Base-by-base conservation (phyloP, 306 rosid species). In the Vigna radiata region DNA sequence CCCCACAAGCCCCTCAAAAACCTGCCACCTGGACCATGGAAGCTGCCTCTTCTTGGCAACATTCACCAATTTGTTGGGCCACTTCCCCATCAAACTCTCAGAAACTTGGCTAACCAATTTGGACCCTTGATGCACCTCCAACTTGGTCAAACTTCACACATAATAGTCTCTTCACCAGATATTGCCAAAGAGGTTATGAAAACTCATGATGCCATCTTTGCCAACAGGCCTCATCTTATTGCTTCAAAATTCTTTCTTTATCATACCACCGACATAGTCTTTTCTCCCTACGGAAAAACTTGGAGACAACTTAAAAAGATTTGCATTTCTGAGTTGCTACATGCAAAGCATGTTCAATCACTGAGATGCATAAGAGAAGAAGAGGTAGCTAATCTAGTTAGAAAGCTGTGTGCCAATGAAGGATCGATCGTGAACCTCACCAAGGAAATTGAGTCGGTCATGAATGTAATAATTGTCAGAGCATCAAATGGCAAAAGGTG, bases 391-490 rank as follows among this genome's bases (percentile, higher is more conserved):
- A 49, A 25, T 19, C 69, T 84, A 4, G 63, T 71, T 13, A 17
- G 25, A 13, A 17, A 72, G 8, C 18, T 84, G 1, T 18, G 8
- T 19, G 55, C 7, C 1, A 27, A 66, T 8, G 64, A 68, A 25
- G 84, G 84, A 7, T 62, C 72, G 2, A 8, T 67, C 21, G 6
- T 48, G 18, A 75, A 81, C 55, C 76, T 81, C 5, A 21, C 72
- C 2, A 65, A 41, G 52, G 52, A 65, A 65, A 65, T 65, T 65
- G 70, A 65, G 5, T 17, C 17, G 1, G 9, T 65, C 17, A 41
- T n/a, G 41, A 41, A 3, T 65, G 70, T 17, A 10, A 18, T 41
- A 65, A 18, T 65, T 39, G 31, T 18, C 2, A 65, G 33, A 17
- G 70, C 70, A 65, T 31, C 17, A 0, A 41, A 37, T 65, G 70